Evolutionary conservation across 2,329 filamentous ascomycete species (phyloP).

Genomic region (Canariomyces notabilis): DNA sequence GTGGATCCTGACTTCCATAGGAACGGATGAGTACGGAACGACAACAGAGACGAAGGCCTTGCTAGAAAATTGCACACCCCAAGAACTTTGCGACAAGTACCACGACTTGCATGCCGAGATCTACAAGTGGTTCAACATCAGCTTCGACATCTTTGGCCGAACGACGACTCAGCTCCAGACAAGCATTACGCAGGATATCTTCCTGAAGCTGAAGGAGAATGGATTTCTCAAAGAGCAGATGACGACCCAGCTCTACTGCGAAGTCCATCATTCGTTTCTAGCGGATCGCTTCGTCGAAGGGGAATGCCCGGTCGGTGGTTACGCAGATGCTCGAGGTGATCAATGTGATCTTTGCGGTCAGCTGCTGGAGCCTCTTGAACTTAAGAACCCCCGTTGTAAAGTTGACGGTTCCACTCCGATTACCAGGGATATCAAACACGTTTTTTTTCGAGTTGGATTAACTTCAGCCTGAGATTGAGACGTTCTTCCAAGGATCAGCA

Average conservation of each 20-base stretch:
- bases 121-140: slow-evolving; percentile 79
- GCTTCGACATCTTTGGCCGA: slow-evolving; percentile 70
- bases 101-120: slow-evolving; percentile 82
- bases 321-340: slow-evolving; percentile 66
- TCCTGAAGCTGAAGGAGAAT: slow-evolving; percentile 63
- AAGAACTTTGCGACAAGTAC: slow-evolving; percentile 84
- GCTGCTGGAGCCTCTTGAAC: slow-evolving; percentile 49
- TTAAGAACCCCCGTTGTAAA: slow-evolving; percentile 67
- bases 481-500: slow-evolving; percentile 57
- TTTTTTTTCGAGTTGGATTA: slow-evolving; percentile 66
- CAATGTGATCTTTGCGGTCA: slow-evolving; percentile 60
- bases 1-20: not conserved
- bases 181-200: slow-evolving; percentile 68
- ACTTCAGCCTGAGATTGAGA: slow-evolving; percentile 58
- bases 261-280: slow-evolving; percentile 53
- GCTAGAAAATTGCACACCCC: slow-evolving; percentile 73
- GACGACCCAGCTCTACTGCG: slow-evolving; percentile 67
- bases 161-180: slow-evolving; percentile 69
- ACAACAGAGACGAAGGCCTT: slow-evolving; percentile 94
- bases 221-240: slow-evolving; percentile 63
- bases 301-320: slow-evolving; percentile 59
- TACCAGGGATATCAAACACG: no score
- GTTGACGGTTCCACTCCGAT: no score
- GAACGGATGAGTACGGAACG: slow-evolving; percentile 75
- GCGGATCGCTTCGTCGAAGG: slow-evolving; percentile 64